Base-by-base conservation (phyloP, 352 stramenopile genomes). In the Phytophthora foliorum region DNA sequence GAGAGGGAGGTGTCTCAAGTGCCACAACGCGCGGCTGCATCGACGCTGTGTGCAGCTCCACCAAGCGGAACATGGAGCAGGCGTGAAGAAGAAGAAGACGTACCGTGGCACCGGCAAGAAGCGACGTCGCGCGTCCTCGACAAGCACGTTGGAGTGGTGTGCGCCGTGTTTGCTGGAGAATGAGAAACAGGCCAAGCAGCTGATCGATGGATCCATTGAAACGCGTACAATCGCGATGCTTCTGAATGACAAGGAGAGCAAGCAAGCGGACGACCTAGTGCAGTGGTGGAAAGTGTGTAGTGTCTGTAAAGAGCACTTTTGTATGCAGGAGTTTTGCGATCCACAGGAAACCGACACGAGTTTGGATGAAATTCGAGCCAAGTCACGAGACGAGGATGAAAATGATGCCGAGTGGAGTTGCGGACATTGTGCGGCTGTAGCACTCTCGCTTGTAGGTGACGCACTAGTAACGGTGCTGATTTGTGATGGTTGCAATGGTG, bases 401-500 rank as follows among this genome's bases (percentile, higher is more conserved):
- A 71, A 76, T 7, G 70, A 75, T 9, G 52, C 25, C 24, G 62
- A 73, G 8, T 89, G 79, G 78, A 66, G 56, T 32, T 89, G 81
- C 38, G n/a, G 19, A 4, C 44, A 71, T 50, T 88, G 79, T 45
- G 49, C 36, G 16, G 24, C 44, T 34, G 14, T 63, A 21, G 44
- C 54, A n/a, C 19, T 9, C 6, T 60, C 67, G 17, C 32, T 62
- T 6, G 48, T 16, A 27, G 22, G 22, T 1, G 21, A 62, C 36
- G 34, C 36, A 42, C 24, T 70, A 16, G 54, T 68, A 42, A 67
- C 63, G 24, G 65, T 92, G 34, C 38, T 95, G 13, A 79, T 93
- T 22, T 95, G 87, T 51, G 87, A 93, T 29, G 84, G 77, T 0
- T 95, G 87, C 51, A 78, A 94, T 36, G 77, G 67, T 44, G 86